Evolutionary conservation across 495 filamentous ascomycete genomes (phyloP).

Genomic region (Penicillium ochrochloron): DNA sequence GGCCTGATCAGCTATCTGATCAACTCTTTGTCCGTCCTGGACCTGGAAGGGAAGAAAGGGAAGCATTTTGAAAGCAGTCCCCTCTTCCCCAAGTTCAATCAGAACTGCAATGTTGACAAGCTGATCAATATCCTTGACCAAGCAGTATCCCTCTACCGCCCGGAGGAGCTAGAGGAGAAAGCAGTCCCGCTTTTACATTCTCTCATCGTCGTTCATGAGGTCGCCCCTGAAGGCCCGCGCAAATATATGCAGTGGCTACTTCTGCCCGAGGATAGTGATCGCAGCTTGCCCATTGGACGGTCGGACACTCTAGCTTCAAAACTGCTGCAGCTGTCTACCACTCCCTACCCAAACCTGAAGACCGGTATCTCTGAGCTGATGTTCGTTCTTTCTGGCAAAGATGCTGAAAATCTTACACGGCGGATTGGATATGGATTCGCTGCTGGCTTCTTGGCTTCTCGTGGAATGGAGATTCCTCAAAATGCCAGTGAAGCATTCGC

Average conservation of each 20-base stretch:
- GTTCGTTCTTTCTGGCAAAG: constrained; percentile 82
- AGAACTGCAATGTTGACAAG: constrained; percentile 64
- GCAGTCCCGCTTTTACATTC: constrained; percentile 73
- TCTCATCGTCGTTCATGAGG: constrained; percentile 70
- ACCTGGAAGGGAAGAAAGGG: constrained; percentile 59
- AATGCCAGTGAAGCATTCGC: constrained; percentile 63
- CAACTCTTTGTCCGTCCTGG: constrained; percentile 80
- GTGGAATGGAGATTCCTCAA: constrained; percentile 76
- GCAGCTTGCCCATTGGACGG: constrained; percentile 77
- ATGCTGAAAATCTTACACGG: constrained; percentile 71
- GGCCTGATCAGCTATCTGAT: constrained; percentile 67
- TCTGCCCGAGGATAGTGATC: constrained; percentile 78
- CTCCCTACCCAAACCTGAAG: constrained; percentile 70
- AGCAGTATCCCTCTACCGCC: constrained; percentile 61
- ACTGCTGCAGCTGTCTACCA: constrained; percentile 80
- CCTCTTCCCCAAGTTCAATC: constrained; percentile 70
- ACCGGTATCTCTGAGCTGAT: constrained; percentile 78
- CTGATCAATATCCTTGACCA: constrained; percentile 76
- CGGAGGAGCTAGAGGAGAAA: constrained; percentile 69
- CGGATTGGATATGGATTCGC: constrained; percentile 94
- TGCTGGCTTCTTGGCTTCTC: constrained; percentile 82
- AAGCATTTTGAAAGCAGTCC: constrained; percentile 46
- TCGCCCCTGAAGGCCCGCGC: constrained; percentile 67
- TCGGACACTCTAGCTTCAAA: constrained; percentile 74
- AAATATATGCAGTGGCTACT: constrained; percentile 67